Conservation (phyloP, 176 grass and related monocot species). For the Puccinellia tenuiflora region DNA sequence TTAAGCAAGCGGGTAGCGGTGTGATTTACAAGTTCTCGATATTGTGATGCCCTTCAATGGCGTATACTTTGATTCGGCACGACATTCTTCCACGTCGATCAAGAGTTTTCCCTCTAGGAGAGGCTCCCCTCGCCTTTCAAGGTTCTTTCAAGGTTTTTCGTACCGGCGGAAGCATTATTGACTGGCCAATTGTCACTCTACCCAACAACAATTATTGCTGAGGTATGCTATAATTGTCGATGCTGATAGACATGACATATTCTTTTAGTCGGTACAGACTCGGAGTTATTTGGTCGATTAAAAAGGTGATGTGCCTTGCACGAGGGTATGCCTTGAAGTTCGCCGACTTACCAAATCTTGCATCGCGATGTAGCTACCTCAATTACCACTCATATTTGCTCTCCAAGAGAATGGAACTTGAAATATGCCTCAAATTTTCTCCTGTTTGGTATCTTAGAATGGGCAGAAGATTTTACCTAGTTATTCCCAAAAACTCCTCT, state of each 20-base stretch:
- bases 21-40: not conserved
- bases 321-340: not conserved
- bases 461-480: not conserved
- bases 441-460: not conserved
- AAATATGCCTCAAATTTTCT: not conserved
- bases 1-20: not conserved
- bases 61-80: not conserved
- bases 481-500: not conserved
- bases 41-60: not conserved
- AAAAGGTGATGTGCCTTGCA: not conserved
- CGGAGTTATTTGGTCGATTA: not conserved
- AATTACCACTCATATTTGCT: not conserved
- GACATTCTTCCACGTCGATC: not conserved
- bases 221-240: not conserved
- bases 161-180: not conserved
- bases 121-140: not conserved
- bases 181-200: not conserved
- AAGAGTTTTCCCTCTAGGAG: not conserved
- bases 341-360: not conserved
- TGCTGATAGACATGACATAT: not conserved
- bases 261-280: not conserved
- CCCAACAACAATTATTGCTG: not conserved
- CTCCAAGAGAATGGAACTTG: not conserved
- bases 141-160: not conserved
- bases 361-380: not conserved